Conservation (phyloP, 768 basidiomycete species). For the Tylopilus sp. region DNA sequence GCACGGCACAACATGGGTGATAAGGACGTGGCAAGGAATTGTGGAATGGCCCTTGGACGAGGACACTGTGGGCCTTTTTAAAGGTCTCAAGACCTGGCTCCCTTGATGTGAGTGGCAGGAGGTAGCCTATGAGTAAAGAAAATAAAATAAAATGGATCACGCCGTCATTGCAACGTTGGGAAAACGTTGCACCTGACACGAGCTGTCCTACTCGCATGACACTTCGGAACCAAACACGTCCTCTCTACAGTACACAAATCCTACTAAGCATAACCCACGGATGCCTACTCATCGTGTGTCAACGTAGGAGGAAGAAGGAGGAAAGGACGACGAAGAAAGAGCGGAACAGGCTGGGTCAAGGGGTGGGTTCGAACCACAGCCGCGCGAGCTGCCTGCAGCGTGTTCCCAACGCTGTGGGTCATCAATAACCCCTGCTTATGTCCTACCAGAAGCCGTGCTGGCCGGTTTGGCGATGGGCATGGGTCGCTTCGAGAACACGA, state of each 20-base stretch:
- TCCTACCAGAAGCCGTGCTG: conserved; percentile 20
- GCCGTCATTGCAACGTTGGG: conserved; percentile 28
- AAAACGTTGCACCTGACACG: conserved; percentile 27
- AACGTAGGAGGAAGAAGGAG: too few species aligned
- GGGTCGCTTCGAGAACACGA: conserved; percentile 79
- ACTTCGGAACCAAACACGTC: background rate
- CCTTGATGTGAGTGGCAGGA: conserved; percentile 6
- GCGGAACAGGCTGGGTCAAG: conserved; percentile 17
- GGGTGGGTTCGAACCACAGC: conserved; percentile 5
- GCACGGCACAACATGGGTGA: conserved; percentile 11
- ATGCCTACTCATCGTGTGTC: background rate
- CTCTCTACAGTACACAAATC: background rate
- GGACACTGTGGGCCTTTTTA: background rate
- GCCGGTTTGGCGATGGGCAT: conserved; percentile 57
- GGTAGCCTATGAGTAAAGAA: conserved; percentile 2
- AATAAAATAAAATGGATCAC: conserved; percentile 3
- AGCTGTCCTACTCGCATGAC: conserved; percentile 9
- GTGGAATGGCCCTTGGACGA: background rate
- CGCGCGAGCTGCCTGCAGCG: conserved; percentile 4
- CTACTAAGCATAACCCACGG: background rate
- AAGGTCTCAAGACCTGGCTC: conserved; percentile 14
- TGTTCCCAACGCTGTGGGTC: conserved; percentile 14
- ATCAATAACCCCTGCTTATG: background rate
- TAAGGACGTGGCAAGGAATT: background rate
- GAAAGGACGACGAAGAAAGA: background rate